Evolutionary conservation across 345 rosid genomes (phyloP).

Genomic region (Euphorbia pulcherrima): DNA sequence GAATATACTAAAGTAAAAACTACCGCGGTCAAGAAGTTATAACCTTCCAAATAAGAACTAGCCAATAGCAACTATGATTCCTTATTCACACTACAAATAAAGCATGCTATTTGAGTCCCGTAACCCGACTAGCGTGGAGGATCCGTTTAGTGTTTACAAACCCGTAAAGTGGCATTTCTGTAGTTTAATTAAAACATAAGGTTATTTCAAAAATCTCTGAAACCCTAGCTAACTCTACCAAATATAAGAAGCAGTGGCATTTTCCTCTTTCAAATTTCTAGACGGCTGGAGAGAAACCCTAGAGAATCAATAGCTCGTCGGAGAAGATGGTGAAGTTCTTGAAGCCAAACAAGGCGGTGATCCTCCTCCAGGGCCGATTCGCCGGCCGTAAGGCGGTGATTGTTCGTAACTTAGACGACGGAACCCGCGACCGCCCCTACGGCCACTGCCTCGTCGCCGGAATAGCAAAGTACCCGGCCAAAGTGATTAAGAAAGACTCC

Average conservation of each 20-base stretch:
- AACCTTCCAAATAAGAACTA: too few species aligned
- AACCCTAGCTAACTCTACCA: not conserved
- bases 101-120: not conserved
- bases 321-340: conserved; percentile 8
- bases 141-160: not conserved
- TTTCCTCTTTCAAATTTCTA: not conserved
- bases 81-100: not conserved
- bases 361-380: conserved; percentile 14
- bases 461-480: conserved; percentile 2
- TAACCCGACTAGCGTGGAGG: not conserved
- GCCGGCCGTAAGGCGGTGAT: conserved; percentile 12
- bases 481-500: conserved; percentile 12
- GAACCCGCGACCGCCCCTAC: conserved; percentile 12
- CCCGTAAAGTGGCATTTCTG: not conserved
- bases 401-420: conserved; percentile 7
- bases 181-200: not conserved
- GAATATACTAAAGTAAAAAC: too few species aligned
- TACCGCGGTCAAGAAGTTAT: too few species aligned
- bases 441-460: conserved; percentile 16
- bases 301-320: not conserved
- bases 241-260: not conserved
- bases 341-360: conserved; percentile 9
- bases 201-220: not conserved
- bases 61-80: too few species aligned
- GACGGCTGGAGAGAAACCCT: not conserved